Percentiles rank a stretch among this genome's conserved stretches.
Evolutionary conservation across 1,139 yeast genomes (phyloP).

Genomic region (Taphrina communis): DNA sequence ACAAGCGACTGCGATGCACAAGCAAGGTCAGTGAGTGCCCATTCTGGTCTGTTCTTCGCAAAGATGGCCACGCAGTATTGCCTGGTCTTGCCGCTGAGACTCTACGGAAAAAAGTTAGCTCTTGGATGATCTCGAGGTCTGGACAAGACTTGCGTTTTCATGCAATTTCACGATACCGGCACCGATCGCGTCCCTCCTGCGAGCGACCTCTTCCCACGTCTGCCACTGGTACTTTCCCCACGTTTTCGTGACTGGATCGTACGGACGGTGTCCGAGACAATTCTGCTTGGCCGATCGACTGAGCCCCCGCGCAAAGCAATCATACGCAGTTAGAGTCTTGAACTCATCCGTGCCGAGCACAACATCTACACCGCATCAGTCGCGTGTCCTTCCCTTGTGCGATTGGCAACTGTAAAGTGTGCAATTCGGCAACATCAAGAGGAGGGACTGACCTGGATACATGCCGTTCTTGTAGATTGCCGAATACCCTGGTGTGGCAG

Average conservation of each 20-base stretch:
- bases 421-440: too few species aligned
- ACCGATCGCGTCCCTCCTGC: conserved; percentile 62
- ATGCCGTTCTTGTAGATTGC: conserved; percentile 54
- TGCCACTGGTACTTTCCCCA: conserved; percentile 59
- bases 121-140: too few species aligned
- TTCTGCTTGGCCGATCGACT: conserved; percentile 53
- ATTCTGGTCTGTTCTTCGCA: conserved; percentile 64
- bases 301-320: conserved; percentile 58
- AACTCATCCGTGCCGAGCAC: conserved; percentile 61
- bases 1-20: conserved; percentile 60
- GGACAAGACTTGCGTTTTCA: conserved; percentile 43
- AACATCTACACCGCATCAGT: conserved; percentile 47
- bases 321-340: conserved; percentile 59
- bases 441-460: conserved; percentile 54
- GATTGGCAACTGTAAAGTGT: too few species aligned
- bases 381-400: too few species aligned
- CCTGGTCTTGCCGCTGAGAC: conserved; percentile 44
- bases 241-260: conserved; percentile 56
- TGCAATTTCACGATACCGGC: conserved; percentile 62
- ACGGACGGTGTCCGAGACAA: conserved; percentile 62
- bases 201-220: conserved; percentile 55
- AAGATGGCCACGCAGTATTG: conserved; percentile 62
- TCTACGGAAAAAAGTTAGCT: conserved; percentile 46
- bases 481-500: conserved; percentile 60
- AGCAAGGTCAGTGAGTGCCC: conserved; percentile 68